Evolutionary conservation across 805 yeast genomes (phyloP).

Genomic region (Wickerhamiella galacta): DNA sequence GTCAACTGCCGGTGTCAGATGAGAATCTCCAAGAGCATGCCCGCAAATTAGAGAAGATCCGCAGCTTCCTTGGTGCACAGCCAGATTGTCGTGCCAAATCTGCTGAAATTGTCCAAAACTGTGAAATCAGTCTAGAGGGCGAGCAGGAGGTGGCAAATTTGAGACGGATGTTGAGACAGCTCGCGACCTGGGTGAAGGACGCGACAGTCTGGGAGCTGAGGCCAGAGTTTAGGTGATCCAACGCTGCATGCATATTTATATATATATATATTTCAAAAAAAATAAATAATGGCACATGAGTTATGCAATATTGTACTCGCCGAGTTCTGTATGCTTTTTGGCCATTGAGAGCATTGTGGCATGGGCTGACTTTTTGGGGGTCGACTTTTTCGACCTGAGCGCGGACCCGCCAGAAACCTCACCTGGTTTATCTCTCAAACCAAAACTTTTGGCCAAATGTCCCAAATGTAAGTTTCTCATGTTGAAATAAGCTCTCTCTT

Average conservation of each 20-base stretch:
- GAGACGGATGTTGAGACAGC: conserved; percentile 49
- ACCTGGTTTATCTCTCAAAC: conserved; percentile 86
- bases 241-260: neutral
- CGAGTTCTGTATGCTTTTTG: conserved; percentile 9
- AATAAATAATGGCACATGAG: neutral
- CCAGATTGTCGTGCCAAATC: conserved; percentile 32
- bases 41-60: conserved; percentile 24
- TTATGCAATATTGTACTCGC: conserved; percentile 14
- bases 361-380: conserved; percentile 11
- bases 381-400: conserved; percentile 3
- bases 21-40: conserved; percentile 11
- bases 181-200: conserved; percentile 49
- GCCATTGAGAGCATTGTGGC: conserved; percentile 15
- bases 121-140: conserved; percentile 26
- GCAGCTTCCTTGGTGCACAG: conserved; percentile 24
- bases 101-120: conserved; percentile 28
- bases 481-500: conserved; percentile 68
- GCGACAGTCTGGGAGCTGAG: conserved; percentile 50
- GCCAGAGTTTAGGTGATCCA: conserved; percentile 28
- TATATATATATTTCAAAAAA: neutral
- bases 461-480: conserved; percentile 78
- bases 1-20: conserved; percentile 1
- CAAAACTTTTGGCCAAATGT: conserved; percentile 90
- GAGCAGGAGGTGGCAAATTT: conserved; percentile 42
- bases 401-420: conserved; percentile 6